Conservation (phyloP, 2,329 filamentous ascomycete genomes). For the Mycosphaerella arachidis region DNA sequence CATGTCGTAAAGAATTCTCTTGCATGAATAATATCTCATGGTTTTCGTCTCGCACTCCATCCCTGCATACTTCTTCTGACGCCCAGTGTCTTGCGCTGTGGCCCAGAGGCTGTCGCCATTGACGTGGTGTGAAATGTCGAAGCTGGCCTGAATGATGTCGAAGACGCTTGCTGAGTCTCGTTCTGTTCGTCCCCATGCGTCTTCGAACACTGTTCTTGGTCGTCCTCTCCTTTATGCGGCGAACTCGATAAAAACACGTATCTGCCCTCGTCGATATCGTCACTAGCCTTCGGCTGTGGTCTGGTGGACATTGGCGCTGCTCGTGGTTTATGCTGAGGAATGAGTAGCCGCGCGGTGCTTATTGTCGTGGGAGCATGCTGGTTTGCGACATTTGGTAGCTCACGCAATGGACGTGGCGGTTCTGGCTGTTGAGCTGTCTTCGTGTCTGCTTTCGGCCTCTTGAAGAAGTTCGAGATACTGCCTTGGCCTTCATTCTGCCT, state of each 20-base stretch:
- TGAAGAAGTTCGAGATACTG: conserved; percentile 52
- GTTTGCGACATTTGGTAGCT: not conserved
- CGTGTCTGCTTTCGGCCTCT: conserved; percentile 13
- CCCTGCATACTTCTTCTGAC: conserved; percentile 48
- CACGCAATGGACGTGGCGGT: not conserved
- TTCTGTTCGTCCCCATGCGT: not conserved
- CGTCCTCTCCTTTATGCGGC: conserved; percentile 30
- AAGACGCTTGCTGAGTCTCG: not conserved
- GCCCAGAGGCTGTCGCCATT: conserved; percentile 29
- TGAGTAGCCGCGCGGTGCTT: not conserved
- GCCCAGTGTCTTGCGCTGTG: conserved; percentile 45
- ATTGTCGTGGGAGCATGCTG: not conserved
- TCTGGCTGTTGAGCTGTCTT: not conserved
- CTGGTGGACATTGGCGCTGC: conserved; percentile 34
- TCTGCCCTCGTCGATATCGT: conserved; percentile 30
- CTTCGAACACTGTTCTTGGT: conserved; percentile 13
- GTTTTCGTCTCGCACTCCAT: conserved; percentile 33
- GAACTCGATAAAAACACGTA: conserved; percentile 49
- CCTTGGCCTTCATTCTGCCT: conserved; percentile 46
- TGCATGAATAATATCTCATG: not conserved
- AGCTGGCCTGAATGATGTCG: conserved; percentile 31
- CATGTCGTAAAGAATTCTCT: not conserved
- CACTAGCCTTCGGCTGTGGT: conserved; percentile 19
- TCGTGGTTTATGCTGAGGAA: conserved; percentile 23
- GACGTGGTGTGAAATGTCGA: conserved; percentile 43